Percentiles rank a stretch among this genome's conserved stretches.
Evolutionary conservation across 2,329 filamentous ascomycete genomes (phyloP).

Genomic region (Metarhizium anisopliae): DNA sequence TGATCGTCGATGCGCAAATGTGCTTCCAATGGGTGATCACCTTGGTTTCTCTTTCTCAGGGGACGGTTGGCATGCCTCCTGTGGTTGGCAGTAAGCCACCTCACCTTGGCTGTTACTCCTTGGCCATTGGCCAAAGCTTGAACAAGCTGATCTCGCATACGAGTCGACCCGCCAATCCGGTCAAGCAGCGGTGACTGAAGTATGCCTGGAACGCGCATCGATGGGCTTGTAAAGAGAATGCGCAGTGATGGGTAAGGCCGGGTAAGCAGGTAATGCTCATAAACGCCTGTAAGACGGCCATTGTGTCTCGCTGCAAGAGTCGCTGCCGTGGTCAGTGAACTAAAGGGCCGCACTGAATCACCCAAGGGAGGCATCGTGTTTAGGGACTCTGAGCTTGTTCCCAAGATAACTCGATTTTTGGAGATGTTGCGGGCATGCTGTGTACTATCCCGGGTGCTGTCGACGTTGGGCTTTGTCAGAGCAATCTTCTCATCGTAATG

Average conservation of each 20-base stretch:
- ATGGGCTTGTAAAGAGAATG: conserved; percentile 61
- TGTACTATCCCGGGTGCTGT: background rate
- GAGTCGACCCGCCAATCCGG: conserved; percentile 40
- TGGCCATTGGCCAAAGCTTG: conserved; percentile 58
- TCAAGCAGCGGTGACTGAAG: conserved; percentile 50
- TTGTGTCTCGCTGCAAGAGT: conserved; percentile 7
- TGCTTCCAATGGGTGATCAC: conserved; percentile 45
- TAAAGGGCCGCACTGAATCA: background rate
- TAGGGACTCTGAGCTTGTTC: conserved; percentile 5
- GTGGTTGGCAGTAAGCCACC: conserved; percentile 8
- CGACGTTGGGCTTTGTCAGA: background rate
- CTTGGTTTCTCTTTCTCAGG: conserved; percentile 4
- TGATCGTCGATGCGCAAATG: conserved; percentile 7
- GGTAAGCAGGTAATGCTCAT: conserved; percentile 53
- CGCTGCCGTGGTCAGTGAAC: background rate
- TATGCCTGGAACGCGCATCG: conserved; percentile 58
- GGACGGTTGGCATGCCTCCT: background rate
- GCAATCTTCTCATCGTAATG: conserved; percentile 3
- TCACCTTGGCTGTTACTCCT: conserved; percentile 64
- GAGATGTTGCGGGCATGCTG: conserved; percentile 2
- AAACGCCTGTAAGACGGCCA: conserved; percentile 23
- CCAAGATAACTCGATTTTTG: conserved; percentile 10
- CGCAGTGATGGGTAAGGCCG: conserved; percentile 56
- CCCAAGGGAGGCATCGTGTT: background rate
- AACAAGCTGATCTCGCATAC: conserved; percentile 38